Base-by-base conservation (phyloP, 148 eudicot species). In the Chenopodium formosanum region DNA sequence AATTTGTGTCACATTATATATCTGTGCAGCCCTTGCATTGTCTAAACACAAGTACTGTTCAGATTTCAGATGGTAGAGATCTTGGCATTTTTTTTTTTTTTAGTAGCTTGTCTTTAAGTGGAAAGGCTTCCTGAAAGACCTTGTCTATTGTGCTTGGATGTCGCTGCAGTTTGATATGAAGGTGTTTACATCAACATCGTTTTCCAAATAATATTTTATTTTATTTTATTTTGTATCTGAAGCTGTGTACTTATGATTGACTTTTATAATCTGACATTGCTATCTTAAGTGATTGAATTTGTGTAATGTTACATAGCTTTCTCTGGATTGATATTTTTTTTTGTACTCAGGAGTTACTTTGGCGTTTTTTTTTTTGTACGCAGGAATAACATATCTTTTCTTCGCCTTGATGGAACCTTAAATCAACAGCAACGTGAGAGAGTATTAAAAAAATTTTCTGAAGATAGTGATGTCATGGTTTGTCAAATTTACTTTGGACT, bases 371-470 rank as follows among this genome's bases (percentile, higher is more conserved):
- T 69, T 67, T 10, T 29, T 56, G 19, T 13, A 16, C 79, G 60
- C 90, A 96, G 99, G 91, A 92, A 79, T 79, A 91, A 90, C 44
- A 92, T 96, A 84, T 74, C 92, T 37, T 96, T 92, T 91, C 88
- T 92, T 81, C 99, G 99, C 68, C 89, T 96, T 78, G 99, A 96
- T 89, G 99, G 99, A 74, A 94, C 97, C 60, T 82, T 96, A 79
- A 96, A 86, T 82, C 98, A 85, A 83, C 99, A 89, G 70, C 97
- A 96, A 79, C 99, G 99, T 34, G 99, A 96, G 87, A 94, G 81
- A 86, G 99, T 96, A 53, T 84, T 96, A 79, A 91, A 92, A 85
- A 92, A 89, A 84, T 96, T 96, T 67, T 94, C 99, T n/a, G 98
- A 96, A 88, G 98, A 94, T 13, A 89, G 79, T 82, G 82, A 84